These are phyloP conservation scores for Kodamaea neixiangensis DNA, from an alignment of 805 yeast genomes.

Conservation along the genomic window DNA sequence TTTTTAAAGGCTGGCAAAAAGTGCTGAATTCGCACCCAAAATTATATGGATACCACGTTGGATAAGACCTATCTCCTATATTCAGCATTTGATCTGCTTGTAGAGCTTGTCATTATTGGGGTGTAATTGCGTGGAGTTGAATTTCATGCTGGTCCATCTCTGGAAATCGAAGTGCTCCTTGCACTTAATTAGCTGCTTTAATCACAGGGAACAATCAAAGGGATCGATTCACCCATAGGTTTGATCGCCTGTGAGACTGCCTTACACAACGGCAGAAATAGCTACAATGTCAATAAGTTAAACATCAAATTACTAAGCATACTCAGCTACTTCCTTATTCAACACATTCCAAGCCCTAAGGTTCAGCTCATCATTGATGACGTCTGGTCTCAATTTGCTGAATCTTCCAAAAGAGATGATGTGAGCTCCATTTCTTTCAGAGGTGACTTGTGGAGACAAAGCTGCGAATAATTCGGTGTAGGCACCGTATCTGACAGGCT, in stretches of 20 bases:
- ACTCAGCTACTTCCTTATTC: slow-evolving; percentile 20
- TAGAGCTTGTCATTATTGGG: neutral
- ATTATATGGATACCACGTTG: neutral
- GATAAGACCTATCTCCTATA: neutral
- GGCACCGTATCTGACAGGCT: slow-evolving; percentile 40
- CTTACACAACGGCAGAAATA: neutral
- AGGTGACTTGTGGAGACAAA: slow-evolving; percentile 38
- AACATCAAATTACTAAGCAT: neutral
- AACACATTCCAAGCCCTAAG: slow-evolving; percentile 36
- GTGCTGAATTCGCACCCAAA: neutral
- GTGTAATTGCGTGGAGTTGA: neutral
- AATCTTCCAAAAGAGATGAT: slow-evolving; percentile 39
- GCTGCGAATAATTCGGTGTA: slow-evolving; percentile 48
- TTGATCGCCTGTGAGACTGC: neutral
- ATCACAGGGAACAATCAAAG: neutral
- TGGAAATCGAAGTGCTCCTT: neutral
- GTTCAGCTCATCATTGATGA: slow-evolving; percentile 35
- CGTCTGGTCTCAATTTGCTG: slow-evolving; percentile 35
- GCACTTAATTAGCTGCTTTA: neutral
- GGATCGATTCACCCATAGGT: too few species aligned
- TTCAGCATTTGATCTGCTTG: neutral
- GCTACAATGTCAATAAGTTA: neutral
- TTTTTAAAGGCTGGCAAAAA: too few species aligned
- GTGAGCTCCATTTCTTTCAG: slow-evolving; percentile 33
- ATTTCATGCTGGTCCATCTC: neutral